phyloP scores from a whole-genome alignment of 768 basidiomycete species.

The Pleurotus citrinopileatus region DNA sequence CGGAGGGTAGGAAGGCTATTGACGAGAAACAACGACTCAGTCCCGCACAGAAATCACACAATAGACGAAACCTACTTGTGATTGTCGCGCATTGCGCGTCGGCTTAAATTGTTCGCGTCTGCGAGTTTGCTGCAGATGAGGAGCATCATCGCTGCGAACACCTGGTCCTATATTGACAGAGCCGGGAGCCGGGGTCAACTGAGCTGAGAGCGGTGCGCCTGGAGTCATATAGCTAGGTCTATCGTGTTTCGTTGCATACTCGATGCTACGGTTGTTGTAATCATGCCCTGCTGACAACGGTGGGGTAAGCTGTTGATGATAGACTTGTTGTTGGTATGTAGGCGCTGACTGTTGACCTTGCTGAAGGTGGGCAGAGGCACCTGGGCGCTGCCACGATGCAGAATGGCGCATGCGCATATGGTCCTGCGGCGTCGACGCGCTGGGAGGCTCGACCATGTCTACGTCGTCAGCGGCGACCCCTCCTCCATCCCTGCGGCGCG shows the following conservation, averaged over 20 bases:
- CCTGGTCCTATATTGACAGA: constrained; percentile 31
- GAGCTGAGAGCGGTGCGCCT: constrained; percentile 43
- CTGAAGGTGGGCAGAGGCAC: constrained; percentile 18
- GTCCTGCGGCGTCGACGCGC: constrained; percentile 19
- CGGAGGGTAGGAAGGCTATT: not conserved
- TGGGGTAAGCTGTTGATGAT: constrained; percentile 47
- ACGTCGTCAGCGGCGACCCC: not conserved
- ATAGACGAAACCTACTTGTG: constrained; percentile 48
- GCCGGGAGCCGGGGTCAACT: constrained; percentile 34
- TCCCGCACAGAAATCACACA: not conserved
- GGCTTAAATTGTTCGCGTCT: constrained; percentile 44
- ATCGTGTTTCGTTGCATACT: constrained; percentile 49
- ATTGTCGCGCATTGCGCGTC: constrained; percentile 42
- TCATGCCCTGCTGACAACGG: constrained; percentile 45
- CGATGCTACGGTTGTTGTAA: constrained; percentile 24
- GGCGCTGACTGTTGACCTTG: constrained; percentile 18
- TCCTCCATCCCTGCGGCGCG: not conserved
- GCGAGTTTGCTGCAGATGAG: constrained; percentile 34
- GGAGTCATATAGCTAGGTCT: constrained; percentile 46
- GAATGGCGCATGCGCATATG: constrained; percentile 29
- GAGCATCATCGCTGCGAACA: constrained; percentile 33
- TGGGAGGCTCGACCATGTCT: not conserved
- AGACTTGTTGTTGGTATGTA: constrained; percentile 23
- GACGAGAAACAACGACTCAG: not conserved
- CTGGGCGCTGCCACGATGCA: constrained; percentile 29